Evolutionary conservation across 2,329 filamentous ascomycete genomes (phyloP).

Genomic region (Diaporthe aspalathi): DNA sequence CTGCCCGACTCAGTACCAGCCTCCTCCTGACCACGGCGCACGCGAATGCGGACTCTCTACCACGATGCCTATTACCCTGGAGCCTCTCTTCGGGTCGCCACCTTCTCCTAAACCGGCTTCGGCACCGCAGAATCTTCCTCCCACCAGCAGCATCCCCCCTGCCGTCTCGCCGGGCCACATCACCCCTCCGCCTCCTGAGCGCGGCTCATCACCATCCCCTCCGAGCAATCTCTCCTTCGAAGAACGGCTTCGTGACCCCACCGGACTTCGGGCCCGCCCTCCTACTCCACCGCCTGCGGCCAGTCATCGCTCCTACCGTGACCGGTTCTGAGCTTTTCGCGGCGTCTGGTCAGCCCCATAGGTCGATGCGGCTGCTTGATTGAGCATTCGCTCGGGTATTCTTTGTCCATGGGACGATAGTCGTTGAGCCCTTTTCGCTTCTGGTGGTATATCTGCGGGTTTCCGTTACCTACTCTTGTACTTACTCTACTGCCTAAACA

Average conservation of each 20-base stretch:
- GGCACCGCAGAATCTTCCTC: background rate
- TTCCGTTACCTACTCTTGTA: too few relatives aligned
- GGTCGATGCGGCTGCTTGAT: background rate
- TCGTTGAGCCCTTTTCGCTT: too few relatives aligned
- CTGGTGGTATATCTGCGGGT: background rate
- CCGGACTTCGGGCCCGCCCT: background rate
- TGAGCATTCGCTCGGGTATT: background rate
- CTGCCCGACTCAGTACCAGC: background rate
- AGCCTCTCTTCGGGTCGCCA: conserved; percentile 6
- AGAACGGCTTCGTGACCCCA: conserved; percentile 1
- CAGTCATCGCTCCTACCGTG: background rate
- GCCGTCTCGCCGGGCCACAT: background rate
- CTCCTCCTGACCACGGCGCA: background rate
- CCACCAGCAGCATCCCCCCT: background rate
- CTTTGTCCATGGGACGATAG: background rate
- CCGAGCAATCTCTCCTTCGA: background rate
- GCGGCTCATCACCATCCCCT: background rate
- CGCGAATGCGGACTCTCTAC: too few relatives aligned
- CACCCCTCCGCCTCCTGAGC: background rate
- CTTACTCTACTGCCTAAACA: background rate
- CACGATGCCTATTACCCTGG: background rate
- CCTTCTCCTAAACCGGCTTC: background rate
- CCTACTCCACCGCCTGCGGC: background rate
- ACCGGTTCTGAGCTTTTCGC: background rate
- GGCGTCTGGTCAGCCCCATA: background rate